Percentiles rank a stretch among this genome's conserved stretches.
These are phyloP conservation scores for Pyrus communis DNA, from an alignment of 306 rosid genomes.

Conservation along the genomic window DNA sequence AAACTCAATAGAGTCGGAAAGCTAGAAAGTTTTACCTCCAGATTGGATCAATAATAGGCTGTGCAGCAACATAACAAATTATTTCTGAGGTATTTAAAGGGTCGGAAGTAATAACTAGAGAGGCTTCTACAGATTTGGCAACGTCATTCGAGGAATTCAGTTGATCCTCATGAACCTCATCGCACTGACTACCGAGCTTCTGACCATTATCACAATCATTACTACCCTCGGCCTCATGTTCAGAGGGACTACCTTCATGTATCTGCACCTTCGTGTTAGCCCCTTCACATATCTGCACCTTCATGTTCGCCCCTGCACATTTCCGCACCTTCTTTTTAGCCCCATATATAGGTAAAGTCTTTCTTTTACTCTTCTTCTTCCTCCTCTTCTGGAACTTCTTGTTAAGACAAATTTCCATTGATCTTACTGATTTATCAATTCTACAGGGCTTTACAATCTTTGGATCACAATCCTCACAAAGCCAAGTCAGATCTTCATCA, in stretches of 20 bases:
- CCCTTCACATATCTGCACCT: slow-evolving; percentile 1
- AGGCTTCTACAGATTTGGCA: slow-evolving; percentile 8
- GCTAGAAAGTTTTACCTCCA: slow-evolving; percentile 50
- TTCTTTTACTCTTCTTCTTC: slow-evolving; percentile 12
- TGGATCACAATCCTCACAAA: slow-evolving; percentile 64
- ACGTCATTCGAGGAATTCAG: slow-evolving; percentile 7
- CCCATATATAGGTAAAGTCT: slow-evolving; percentile 4
- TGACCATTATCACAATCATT: slow-evolving; percentile 12
- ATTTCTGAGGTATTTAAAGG: background rate
- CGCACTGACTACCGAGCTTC: slow-evolving; percentile 2
- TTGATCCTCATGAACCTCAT: slow-evolving; percentile 14
- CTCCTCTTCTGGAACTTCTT: slow-evolving; percentile 1
- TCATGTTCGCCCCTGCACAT: slow-evolving; percentile 10
- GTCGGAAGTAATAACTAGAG: slow-evolving; percentile 13
- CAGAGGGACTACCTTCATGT: slow-evolving; percentile 9
- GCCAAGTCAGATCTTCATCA: slow-evolving; percentile 44
- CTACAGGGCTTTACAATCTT: slow-evolving; percentile 11
- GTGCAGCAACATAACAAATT: slow-evolving; percentile 25
- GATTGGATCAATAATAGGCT: slow-evolving; percentile 51
- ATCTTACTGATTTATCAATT: slow-evolving; percentile 4
- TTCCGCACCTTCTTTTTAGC: slow-evolving; percentile 4
- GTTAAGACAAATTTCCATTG: background rate
- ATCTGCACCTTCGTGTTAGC: slow-evolving; percentile 2
- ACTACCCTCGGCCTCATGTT: slow-evolving; percentile 9
- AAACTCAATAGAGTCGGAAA: slow-evolving; percentile 8